Base-by-base conservation (phyloP, 108 stramenopile species). In the Skeletonema costatum region DNA sequence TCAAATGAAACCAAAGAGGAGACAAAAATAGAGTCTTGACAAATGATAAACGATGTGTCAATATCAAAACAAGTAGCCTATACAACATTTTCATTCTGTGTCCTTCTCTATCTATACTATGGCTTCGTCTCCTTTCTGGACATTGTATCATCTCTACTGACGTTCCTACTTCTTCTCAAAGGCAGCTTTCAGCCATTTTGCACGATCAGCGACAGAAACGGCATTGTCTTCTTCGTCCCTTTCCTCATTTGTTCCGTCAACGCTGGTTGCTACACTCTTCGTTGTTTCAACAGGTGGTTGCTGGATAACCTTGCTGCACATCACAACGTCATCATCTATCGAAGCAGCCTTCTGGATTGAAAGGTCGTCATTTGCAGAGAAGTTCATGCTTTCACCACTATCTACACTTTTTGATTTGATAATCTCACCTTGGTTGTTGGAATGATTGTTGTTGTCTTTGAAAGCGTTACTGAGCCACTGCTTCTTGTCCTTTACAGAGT, bases 401-500 rank as follows among this genome's bases (percentile, higher is more conserved):
- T 36, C 33, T 33, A 17, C 58, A 63, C 6, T 50, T 67, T 51
- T 60, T 21, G 59, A 58, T 17, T 33, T 36, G 5, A 35, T 29
- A 17, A 48, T 17, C 36, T 64, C 50, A 70, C n/a, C 72, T 0
- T 36, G 17, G 11, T 66, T 56, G 48, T 85, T 44, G 48, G 75
- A 36, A 5, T 36, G 36, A 36, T 36, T 36, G 36, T 36, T 32
- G 1, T 66, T 56, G 56, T 87, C 80, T 44, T 82, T 82, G 82
- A 94, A 92, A 32, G 90, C 88, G 63, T 75, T 83, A 21, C 88
- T 65, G 32, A 94, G 76, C 90, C 87, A 87, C 62, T 87, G 65
- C 66, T 91, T 87, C 75, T 89, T 91, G 32, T 90, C 90, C 11
- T 86, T 76, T 2, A 94, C 93, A 58, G 87, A 75, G 53, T 77